A percentile compares a stretch with the other conserved stretches of the same genome.
phyloP scores from a whole-genome alignment of 169 alveolate genomes.

The Sarcocystis neurona region DNA sequence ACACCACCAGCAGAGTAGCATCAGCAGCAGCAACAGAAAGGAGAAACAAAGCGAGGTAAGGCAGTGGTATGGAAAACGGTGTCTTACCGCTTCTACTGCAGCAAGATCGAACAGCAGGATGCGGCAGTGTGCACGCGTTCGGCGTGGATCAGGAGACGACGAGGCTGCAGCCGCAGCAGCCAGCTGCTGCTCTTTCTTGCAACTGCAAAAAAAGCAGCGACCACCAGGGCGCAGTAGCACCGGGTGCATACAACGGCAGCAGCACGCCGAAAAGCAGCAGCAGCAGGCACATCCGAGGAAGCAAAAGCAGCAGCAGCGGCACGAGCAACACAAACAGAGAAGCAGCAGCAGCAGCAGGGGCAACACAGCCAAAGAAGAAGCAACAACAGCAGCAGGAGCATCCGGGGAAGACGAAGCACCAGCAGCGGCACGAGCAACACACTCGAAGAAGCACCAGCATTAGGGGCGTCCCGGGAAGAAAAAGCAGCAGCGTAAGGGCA shows the following conservation, averaged over 20 bases:
- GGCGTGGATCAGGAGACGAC: background rate
- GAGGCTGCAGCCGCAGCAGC: background rate
- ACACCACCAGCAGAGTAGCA: background rate
- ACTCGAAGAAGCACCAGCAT: background rate
- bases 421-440: background rate
- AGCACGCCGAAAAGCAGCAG: no score
- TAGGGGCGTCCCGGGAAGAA: no score
- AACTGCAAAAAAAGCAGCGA: background rate
- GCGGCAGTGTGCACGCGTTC: background rate
- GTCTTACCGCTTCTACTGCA: background rate
- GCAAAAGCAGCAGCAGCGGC: no score
- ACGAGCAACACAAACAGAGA: no score
- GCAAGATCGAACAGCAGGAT: background rate
- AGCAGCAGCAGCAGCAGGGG: no score
- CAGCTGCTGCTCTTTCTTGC: conserved; percentile 12
- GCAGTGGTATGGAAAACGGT: background rate
- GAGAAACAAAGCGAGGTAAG: background rate
- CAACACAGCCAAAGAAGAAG: no score
- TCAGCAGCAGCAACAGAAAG: background rate
- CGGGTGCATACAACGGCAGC: no score
- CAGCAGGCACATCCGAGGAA: no score
- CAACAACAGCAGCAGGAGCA: no score
- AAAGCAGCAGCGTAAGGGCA: no score
- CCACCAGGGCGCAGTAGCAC: no score
- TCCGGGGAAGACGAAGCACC: background rate